Evolutionary conservation across 495 filamentous ascomycete genomes (phyloP).

Genomic region (Lophium mytilinum): DNA sequence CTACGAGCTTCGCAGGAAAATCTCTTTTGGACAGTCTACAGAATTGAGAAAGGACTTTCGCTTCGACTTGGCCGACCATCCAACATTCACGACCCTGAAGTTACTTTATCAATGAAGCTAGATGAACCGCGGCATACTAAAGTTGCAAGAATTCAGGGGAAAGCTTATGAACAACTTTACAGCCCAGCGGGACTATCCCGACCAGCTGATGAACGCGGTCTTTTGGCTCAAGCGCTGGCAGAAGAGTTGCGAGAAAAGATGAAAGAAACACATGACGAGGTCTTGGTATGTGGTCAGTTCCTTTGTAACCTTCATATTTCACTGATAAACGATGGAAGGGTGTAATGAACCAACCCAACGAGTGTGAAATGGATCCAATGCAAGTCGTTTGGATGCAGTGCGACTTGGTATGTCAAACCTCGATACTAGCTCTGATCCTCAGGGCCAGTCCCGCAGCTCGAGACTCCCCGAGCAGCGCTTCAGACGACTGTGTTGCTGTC

Average conservation of each 20-base stretch:
- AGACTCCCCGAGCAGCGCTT: constrained; percentile 8
- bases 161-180: constrained; percentile 53
- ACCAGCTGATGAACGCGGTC: constrained; percentile 37
- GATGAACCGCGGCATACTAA: constrained; percentile 41
- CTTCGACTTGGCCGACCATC: constrained; percentile 24
- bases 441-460: constrained; percentile 16
- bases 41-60: constrained; percentile 22
- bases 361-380: constrained; percentile 2
- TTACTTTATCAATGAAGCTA: constrained; percentile 33
- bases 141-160: constrained; percentile 48
- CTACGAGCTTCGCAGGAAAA: neutral
- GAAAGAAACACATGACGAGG: no score
- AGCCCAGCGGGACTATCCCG: constrained; percentile 50
- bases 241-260: no score
- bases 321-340: no score
- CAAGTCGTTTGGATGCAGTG: constrained; percentile 14
- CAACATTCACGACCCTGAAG: constrained; percentile 23
- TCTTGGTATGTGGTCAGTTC: no score
- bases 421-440: constrained; percentile 25
- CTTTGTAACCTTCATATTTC: no score
- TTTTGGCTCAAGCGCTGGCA: neutral
- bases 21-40: constrained; percentile 26
- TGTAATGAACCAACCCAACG: neutral
- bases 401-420: constrained; percentile 25
- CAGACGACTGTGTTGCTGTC: constrained; percentile 22